Evolutionary conservation across 2,329 filamentous ascomycete species (phyloP).

Genomic region (Pestalotiopsis sp.): DNA sequence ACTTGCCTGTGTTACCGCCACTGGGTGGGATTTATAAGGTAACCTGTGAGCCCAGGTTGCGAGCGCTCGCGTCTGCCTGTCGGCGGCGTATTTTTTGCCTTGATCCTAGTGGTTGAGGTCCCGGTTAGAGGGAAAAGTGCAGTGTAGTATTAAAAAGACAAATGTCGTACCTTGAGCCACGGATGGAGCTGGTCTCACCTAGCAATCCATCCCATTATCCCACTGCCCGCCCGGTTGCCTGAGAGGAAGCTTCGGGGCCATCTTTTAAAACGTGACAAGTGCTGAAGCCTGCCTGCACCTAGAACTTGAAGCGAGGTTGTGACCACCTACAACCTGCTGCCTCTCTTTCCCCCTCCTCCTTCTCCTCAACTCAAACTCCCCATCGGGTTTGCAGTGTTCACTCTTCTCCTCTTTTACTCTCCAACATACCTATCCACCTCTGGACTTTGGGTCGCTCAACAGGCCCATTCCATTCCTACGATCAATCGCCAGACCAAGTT

Average conservation of each 20-base stretch:
- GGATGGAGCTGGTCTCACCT: neutral
- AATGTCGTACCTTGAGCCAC: neutral
- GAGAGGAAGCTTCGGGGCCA: neutral
- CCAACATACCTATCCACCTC: neutral
- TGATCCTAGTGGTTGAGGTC: neutral
- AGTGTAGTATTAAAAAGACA: neutral
- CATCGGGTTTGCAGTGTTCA: neutral
- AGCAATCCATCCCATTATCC: too few relatives aligned
- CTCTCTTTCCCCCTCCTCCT: neutral
- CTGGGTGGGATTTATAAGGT: neutral
- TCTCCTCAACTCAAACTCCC: constrained; percentile 4
- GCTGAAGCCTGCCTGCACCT: constrained; percentile 5
- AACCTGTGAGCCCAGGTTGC: neutral
- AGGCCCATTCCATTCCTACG: neutral
- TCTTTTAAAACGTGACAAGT: neutral
- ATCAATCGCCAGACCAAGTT: neutral
- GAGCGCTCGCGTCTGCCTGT: constrained; percentile 7
- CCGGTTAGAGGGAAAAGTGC: neutral
- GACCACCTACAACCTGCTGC: neutral
- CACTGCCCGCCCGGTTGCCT: neutral
- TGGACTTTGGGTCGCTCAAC: neutral
- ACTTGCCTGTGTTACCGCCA: neutral
- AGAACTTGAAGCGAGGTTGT: constrained; percentile 3
- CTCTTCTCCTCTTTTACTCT: neutral
- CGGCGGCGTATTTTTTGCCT: neutral